Evolutionary conservation across 306 rosid genomes (phyloP), one percentile per base, ranked within the genome.

Genomic region (Vicia sativa): DNA sequence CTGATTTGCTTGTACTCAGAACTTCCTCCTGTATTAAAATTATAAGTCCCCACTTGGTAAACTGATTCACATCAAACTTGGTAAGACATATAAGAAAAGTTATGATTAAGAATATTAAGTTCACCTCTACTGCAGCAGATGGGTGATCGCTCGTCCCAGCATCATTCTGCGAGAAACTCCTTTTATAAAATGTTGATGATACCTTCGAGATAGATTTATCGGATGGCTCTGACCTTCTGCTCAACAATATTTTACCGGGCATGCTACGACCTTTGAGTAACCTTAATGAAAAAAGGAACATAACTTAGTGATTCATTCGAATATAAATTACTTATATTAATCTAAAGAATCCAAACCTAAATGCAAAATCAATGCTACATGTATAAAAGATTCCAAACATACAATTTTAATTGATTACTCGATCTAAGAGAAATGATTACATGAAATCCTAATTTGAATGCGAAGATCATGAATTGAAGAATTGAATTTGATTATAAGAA

Each of bases 231-330:
- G 79, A 69, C 76, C 87, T 84, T 83, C 86, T 82, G 77, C 89
- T 87, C 74, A 89, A 72, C 44, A 92, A 72, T 45, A 89, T 83
- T 82, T 89, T 92, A 62, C 98, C 96, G 9, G 98, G 98, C 49
- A 92, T 89, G 72, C 87, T 82, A 25, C 96, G 95, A 71, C 98
- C 98, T 76, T 89, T 92, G 69, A 89, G 95, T 69, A 92, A 81
- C 85, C 98, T 92, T 77, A 29, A 69, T 62, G 48, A 67, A 75
- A 14, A 25, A 34, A 71, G 37, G 26, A 42, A 63, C 23, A 59
- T 13, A 61, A 70, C 4, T 35, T 37, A 58, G 61, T 10, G 8
- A 5, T 13, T 26, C 10, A 10, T 55, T 55, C 38, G 7, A 50
- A 50, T 50, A 11, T 23, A 31, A 31, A 31, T 31, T 4, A 10